These are phyloP conservation scores for Atkinsonella hypoxylon DNA, from an alignment of 2,329 filamentous ascomycete species.

Conservation along the genomic window DNA sequence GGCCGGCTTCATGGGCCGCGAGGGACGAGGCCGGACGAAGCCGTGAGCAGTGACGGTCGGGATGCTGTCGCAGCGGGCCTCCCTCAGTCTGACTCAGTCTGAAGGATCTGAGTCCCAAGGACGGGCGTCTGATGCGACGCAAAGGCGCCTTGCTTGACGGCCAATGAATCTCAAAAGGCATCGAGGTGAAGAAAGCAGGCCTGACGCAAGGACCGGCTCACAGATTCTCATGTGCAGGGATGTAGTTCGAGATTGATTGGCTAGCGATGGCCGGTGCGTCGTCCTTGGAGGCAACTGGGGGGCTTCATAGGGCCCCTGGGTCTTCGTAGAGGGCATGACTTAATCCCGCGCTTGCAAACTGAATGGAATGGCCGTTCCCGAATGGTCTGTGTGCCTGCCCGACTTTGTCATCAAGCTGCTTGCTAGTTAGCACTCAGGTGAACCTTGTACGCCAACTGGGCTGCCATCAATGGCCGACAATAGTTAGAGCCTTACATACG, in stretches of 20 bases:
- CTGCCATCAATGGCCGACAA: too few species aligned
- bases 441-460: too few species aligned
- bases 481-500: too few species aligned
- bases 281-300: background rate
- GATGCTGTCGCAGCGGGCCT: background rate
- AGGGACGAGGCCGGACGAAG: background rate
- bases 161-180: background rate
- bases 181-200: background rate
- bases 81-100: too few species aligned
- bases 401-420: too few species aligned
- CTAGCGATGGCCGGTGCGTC: background rate
- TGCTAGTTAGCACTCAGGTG: too few species aligned
- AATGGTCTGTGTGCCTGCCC: too few species aligned
- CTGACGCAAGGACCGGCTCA: background rate
- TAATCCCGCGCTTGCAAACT: too few species aligned
- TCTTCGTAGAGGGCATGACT: background rate
- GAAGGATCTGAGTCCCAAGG: too few species aligned
- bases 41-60: background rate
- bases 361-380: too few species aligned
- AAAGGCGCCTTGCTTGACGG: background rate
- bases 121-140: background rate
- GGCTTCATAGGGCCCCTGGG: background rate
- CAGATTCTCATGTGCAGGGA: background rate
- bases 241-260: background rate
- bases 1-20: background rate